Conservation (phyloP, 305 asterid genomes). For the Plantago lanceolata region DNA sequence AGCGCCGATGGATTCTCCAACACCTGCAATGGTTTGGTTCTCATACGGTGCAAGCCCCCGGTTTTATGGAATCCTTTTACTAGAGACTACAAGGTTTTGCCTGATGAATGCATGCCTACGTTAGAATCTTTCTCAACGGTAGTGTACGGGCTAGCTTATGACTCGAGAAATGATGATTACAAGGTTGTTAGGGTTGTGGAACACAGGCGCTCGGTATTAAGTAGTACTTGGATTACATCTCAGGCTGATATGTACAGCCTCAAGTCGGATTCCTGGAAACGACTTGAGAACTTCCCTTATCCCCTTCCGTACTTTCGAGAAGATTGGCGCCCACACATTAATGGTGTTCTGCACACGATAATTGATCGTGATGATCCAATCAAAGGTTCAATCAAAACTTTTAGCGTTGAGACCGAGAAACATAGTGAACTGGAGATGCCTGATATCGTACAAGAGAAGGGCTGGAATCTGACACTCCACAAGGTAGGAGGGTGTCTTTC, state of each 20-base stretch:
- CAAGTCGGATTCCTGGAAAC: slow-evolving; percentile 1
- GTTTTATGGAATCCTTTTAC: slow-evolving; percentile 7
- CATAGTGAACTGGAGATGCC: not conserved
- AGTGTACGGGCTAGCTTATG: not conserved
- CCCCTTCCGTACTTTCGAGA: not conserved
- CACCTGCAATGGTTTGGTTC: slow-evolving; percentile 5
- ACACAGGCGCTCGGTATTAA: not conserved
- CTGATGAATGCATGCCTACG: too few species aligned
- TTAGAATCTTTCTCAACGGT: too few species aligned
- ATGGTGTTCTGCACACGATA: slow-evolving; percentile 3
- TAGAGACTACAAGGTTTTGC: slow-evolving; percentile 1
- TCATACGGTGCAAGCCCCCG: not conserved
- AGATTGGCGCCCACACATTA: not conserved
- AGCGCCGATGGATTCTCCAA: not conserved
- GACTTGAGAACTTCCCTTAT: not conserved
- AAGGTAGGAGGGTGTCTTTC: not conserved
- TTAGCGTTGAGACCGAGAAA: slow-evolving; percentile 1
- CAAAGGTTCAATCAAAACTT: not conserved
- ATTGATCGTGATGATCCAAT: not conserved
- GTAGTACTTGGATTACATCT: not conserved
- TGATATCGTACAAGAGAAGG: not conserved
- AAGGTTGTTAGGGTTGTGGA: slow-evolving; percentile 2
- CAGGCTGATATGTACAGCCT: not conserved
- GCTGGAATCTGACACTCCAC: not conserved
- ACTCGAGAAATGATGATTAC: not conserved